Evolutionary conservation across 306 rosid genomes (phyloP).

Genomic region (Prunus padus): DNA sequence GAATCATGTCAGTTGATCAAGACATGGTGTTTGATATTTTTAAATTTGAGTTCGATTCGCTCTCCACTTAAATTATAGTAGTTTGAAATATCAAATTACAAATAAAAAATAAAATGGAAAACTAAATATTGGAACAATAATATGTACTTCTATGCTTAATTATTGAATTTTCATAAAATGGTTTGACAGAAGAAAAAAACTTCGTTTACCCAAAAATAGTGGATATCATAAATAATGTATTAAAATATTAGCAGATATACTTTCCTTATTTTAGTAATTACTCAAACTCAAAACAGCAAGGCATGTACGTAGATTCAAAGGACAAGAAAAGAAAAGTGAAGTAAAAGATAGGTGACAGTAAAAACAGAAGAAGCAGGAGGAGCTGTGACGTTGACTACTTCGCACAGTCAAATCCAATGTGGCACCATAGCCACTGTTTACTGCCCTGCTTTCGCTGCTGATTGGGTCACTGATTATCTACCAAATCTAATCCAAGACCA

Average conservation of each 20-base stretch:
- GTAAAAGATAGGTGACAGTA: slow-evolving; percentile 8
- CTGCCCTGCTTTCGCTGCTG: background rate
- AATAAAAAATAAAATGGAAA: too few relatives aligned
- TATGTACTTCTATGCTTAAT: too few relatives aligned
- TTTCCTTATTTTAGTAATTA: background rate
- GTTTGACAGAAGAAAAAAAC: too few relatives aligned
- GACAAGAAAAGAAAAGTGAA: background rate
- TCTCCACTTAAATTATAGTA: too few relatives aligned
- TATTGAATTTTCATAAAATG: too few relatives aligned
- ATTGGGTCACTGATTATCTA: background rate
- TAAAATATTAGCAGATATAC: background rate
- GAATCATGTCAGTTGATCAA: too few relatives aligned
- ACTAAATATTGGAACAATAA: too few relatives aligned
- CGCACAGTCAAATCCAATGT: background rate
- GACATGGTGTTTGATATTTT: fast-evolving
- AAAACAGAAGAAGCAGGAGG: background rate
- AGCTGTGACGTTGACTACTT: slow-evolving; percentile 1
- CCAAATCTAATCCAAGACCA: slow-evolving; percentile 7
- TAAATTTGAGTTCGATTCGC: fast-evolving
- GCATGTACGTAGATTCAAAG: slow-evolving; percentile 2
- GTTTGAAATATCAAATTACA: too few relatives aligned
- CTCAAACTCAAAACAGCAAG: background rate
- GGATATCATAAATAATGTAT: too few relatives aligned
- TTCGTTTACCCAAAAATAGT: too few relatives aligned
- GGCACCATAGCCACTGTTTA: background rate